Percentiles rank a stretch among this genome's conserved stretches.
Conservation (phyloP, 192 early-diverging fungal species). For the Lobosporangium transversale region DNA sequence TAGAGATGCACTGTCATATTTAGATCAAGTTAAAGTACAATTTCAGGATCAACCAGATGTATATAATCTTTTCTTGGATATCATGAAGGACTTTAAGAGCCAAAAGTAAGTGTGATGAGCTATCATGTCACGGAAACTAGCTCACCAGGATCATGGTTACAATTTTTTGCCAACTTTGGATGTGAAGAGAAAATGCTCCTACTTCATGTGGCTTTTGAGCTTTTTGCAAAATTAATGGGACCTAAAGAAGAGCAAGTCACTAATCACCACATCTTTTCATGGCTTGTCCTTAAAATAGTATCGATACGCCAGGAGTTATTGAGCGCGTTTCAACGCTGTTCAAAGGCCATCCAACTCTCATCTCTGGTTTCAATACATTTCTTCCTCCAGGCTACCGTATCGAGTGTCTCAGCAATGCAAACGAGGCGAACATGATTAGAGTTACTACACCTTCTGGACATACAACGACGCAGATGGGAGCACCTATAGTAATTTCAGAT, state of each 20-base stretch:
- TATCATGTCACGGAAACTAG: too few relatives aligned
- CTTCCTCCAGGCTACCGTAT: constrained; percentile 98
- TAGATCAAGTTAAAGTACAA: constrained; percentile 95
- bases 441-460: constrained; percentile 89
- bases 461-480: constrained; percentile 63
- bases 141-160: too few relatives aligned
- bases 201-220: not conserved
- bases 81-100: constrained; percentile 99
- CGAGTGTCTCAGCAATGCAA: constrained; percentile 85
- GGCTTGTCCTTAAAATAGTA: constrained; percentile 46
- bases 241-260: not conserved
- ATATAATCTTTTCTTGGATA: constrained; percentile 97
- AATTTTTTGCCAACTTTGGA: too few relatives aligned
- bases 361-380: constrained; percentile 99
- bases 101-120: constrained; percentile 71
- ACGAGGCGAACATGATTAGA: constrained; percentile 77
- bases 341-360: constrained; percentile 86
- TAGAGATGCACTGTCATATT: constrained; percentile 93
- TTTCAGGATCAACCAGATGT: constrained; percentile 95
- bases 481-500: constrained; percentile 48
- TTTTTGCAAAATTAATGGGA: not conserved
- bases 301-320: constrained; percentile 98
- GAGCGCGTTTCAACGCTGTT: constrained; percentile 97
- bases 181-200: too few relatives aligned
- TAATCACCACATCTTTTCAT: not conserved